Base-by-base conservation (phyloP, 257 asterid species). In the Linaria vulgaris region DNA sequence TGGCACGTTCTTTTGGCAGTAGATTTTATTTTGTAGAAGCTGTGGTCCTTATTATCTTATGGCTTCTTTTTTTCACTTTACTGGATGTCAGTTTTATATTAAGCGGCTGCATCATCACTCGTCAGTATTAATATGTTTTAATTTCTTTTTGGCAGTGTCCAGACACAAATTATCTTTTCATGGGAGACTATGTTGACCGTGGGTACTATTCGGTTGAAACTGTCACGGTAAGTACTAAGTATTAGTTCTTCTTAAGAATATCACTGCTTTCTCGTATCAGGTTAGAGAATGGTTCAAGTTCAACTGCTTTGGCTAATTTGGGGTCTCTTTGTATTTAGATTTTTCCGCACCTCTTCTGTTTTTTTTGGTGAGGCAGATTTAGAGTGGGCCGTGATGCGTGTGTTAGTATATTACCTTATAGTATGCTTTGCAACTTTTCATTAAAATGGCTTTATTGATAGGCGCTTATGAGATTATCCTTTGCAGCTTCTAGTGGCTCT, bases 131-230 rank as follows among this genome's bases (percentile, higher is more conserved):
- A 69, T 52, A 24, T 25, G 43, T 19, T 74, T 23, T 38, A n/a
- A 65, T 69, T 66, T 70, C 59, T 69, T 69, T n/a, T 73, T 81
- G 74, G 68, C 92, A 90, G 96, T 90, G 95, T 57, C 97, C 97
- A 11, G 97, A 90, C 86, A 90, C 97, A 64, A 87, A 90, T 79
- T 87, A 90, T 79, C 91, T 90, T 45, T 87, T 87, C 62, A 87
- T 90, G 97, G 95, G 97, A 63, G 96, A 90, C 77, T 90, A 90
- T 53, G 97, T 90, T 49, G 97, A 90, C 71, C 96, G 96, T 74
- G 97, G 97, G 59, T 90, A 90, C 69, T 90, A 90, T 72, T 90
- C 97, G 0, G 97, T 90, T 56, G 97, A 90, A 85, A 90, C 95
- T 61, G 97, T 90, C 65, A 85, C 97, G 13, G 97, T 90, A 79